These are phyloP conservation scores for Scopulariopsis brevicaulis DNA, from an alignment of 2,329 filamentous ascomycete species.

Conservation along the genomic window DNA sequence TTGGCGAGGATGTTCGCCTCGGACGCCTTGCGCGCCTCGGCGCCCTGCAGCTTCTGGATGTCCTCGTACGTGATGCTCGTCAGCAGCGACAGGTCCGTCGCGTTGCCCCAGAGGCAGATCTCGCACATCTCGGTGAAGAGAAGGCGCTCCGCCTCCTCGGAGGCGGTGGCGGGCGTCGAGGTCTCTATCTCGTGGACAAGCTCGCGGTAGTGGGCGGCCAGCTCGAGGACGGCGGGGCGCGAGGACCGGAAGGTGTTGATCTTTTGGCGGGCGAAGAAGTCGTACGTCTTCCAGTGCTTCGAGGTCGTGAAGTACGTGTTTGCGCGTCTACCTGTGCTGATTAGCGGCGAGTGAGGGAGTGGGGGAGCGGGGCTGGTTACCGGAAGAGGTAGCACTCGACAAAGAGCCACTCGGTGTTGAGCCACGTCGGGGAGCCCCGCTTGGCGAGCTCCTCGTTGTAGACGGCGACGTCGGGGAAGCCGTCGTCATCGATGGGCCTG, in stretches of 20 bases:
- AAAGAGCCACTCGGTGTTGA: conserved; percentile 78
- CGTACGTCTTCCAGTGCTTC: conserved; percentile 78
- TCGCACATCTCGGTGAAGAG: conserved; percentile 91
- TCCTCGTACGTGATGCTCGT: conserved; percentile 89
- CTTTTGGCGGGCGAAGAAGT: conserved; percentile 84
- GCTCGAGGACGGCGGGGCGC: conserved; percentile 71
- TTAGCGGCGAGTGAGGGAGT: conserved; percentile 5
- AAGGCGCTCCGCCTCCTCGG: conserved; percentile 59
- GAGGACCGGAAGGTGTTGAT: conserved; percentile 87
- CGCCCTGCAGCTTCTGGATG: conserved; percentile 91
- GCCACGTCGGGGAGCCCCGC: conserved; percentile 60
- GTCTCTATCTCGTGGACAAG: conserved; percentile 55
- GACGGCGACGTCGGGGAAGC: conserved; percentile 57
- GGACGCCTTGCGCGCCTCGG: conserved; percentile 70
- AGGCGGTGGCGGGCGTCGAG: conserved; percentile 37
- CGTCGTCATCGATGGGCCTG: conserved; percentile 68
- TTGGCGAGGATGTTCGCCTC: conserved; percentile 91
- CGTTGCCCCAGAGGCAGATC: conserved; percentile 95
- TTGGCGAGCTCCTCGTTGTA: conserved; percentile 82
- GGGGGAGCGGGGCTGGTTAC: conserved; percentile 23
- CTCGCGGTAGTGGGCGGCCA: conserved; percentile 68
- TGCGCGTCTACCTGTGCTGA: conserved; percentile 46
- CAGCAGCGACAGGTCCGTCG: conserved; percentile 83
- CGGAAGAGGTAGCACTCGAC: conserved; percentile 90
- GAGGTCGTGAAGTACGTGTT: conserved; percentile 67